Evolutionary conservation across 2,329 filamentous ascomycete species (phyloP).

Genomic region (Colletotrichum phormii): DNA sequence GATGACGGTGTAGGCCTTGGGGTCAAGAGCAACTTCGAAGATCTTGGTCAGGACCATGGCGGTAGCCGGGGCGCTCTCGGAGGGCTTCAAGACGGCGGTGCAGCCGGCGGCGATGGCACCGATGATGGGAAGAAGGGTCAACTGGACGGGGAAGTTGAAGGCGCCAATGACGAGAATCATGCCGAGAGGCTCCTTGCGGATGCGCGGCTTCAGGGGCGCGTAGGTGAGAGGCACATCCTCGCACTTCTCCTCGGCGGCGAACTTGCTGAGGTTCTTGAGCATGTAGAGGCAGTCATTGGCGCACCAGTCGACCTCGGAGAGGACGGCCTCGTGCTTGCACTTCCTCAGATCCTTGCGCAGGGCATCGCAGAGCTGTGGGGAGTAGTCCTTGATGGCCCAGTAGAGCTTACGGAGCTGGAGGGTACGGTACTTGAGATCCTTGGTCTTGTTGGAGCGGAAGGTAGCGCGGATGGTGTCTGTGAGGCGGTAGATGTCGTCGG

Average conservation of each 20-base stretch:
- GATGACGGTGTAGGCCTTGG: conserved; percentile 78
- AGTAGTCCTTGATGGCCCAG: conserved; percentile 88
- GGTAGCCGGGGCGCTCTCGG: conserved; percentile 80
- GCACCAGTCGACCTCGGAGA: conserved; percentile 82
- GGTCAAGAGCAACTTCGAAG: conserved; percentile 80
- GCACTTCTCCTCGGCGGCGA: conserved; percentile 84
- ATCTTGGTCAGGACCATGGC: conserved; percentile 86
- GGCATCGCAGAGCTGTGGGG: conserved; percentile 78
- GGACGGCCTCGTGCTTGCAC: conserved; percentile 76
- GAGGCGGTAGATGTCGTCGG: conserved; percentile 73
- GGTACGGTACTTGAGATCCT: conserved; percentile 83
- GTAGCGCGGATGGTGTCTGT: conserved; percentile 72
- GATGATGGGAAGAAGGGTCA: conserved; percentile 81
- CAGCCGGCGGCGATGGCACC: conserved; percentile 95
- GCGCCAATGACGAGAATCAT: conserved; percentile 87
- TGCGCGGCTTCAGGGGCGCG: conserved; percentile 76
- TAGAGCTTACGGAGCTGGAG: conserved; percentile 93
- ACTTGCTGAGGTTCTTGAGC: conserved; percentile 81
- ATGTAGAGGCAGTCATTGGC: conserved; percentile 85
- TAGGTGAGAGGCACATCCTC: conserved; percentile 76
- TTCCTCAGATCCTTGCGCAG: conserved; percentile 84
- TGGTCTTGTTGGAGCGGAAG: conserved; percentile 86
- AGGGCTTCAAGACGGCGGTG: conserved; percentile 90
- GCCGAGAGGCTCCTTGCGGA: conserved; percentile 90
- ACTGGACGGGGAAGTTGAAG: conserved; percentile 93